phyloP scores from a whole-genome alignment of 768 basidiomycete species.

The Tricholoma furcatifolium region DNA sequence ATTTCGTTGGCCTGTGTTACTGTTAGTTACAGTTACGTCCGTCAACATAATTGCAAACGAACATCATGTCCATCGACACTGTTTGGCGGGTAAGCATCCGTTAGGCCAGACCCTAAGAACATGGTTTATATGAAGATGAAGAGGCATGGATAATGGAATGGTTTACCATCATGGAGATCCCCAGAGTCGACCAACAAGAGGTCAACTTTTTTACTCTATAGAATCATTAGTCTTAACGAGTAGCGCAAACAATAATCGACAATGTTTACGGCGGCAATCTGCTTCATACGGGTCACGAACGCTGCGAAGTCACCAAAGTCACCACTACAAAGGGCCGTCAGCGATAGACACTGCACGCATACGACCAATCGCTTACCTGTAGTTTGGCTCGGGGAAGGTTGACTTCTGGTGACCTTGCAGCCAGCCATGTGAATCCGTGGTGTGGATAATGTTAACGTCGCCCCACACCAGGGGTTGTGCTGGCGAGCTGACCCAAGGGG shows the following conservation, averaged over 20 bases:
- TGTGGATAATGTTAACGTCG: constrained; percentile 83
- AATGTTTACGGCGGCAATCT: constrained; percentile 51
- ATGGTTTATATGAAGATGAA: not conserved
- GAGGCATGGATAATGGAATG: not conserved
- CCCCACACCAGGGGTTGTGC: constrained; percentile 75
- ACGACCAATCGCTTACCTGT: constrained; percentile 29
- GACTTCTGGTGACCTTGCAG: constrained; percentile 79
- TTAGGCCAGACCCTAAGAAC: constrained; percentile 64
- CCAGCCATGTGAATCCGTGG: constrained; percentile 74
- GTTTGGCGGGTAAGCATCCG: constrained; percentile 70
- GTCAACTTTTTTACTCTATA: constrained; percentile 69
- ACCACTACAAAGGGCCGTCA: constrained; percentile 28
- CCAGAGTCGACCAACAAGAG: constrained; percentile 83
- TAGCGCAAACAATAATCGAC: not conserved
- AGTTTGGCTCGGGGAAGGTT: constrained; percentile 73
- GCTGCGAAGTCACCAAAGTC: constrained; percentile 79
- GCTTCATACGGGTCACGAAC: constrained; percentile 80
- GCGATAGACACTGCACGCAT: not conserved
- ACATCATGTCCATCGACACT: constrained; percentile 75
- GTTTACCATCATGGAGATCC: constrained; percentile 67
- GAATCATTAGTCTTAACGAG: not conserved
- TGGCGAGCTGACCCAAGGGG: constrained; percentile 50
- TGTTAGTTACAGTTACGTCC: not conserved
- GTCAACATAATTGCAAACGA: constrained; percentile 9
- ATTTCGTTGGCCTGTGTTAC: constrained; percentile 65